Conservation (phyloP, 1,284 basidiomycete genomes). For the Inonotus obliquus region DNA sequence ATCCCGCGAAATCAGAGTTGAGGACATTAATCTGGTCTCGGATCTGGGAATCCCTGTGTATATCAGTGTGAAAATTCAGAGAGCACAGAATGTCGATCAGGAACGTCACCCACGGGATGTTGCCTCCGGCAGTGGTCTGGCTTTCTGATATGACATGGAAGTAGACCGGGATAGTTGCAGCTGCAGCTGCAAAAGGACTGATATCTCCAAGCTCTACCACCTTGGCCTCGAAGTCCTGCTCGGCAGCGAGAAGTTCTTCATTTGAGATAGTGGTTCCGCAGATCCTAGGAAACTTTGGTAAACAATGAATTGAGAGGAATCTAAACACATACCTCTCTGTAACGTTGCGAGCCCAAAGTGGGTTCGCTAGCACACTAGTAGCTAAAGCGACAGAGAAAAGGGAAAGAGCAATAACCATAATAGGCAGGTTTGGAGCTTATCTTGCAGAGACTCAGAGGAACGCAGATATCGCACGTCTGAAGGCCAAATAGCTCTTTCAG, state of each 20-base stretch:
- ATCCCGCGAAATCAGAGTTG: conserved; percentile 40
- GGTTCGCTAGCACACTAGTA: not conserved
- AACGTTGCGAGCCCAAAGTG: not conserved
- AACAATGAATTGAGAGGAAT: not conserved
- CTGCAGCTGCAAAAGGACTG: conserved; percentile 27
- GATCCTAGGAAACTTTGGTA: not conserved
- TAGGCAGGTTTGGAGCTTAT: not conserved
- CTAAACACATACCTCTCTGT: not conserved
- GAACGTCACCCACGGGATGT: conserved; percentile 36
- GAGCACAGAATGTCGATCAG: not conserved
- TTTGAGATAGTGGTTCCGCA: conserved; percentile 37
- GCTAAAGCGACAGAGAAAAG: not conserved
- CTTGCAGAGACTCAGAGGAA: not conserved
- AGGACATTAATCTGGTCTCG: conserved; percentile 39
- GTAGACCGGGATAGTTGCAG: conserved; percentile 33
- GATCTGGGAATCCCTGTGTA: conserved; percentile 37
- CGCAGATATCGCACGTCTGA: too few relatives aligned
- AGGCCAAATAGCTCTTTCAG: too few relatives aligned
- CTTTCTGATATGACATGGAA: conserved; percentile 44
- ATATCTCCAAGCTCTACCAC: conserved; percentile 25
- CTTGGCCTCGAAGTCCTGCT: conserved; percentile 30
- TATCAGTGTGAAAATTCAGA: conserved; percentile 27
- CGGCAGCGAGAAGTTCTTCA: conserved; percentile 32
- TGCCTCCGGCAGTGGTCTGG: conserved; percentile 36
- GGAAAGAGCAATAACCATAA: not conserved